phyloP scores from a whole-genome alignment of 192 early-diverging fungal species.

The Coemansia sp. region DNA sequence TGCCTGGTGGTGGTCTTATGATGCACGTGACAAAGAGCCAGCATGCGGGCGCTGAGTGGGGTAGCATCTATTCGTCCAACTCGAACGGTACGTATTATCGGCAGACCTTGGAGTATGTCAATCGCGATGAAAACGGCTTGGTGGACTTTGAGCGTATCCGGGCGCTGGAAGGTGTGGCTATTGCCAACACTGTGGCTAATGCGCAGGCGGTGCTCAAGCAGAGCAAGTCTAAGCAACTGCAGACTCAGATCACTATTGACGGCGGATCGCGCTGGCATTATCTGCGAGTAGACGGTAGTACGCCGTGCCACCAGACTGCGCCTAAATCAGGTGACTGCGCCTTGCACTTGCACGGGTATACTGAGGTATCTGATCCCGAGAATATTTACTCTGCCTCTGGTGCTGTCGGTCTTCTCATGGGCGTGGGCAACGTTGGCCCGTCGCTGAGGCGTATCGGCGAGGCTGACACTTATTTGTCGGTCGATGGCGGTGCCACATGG shows the following conservation, averaged over 20 bases:
- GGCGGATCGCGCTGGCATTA: conserved; percentile 77
- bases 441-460: conserved; percentile 66
- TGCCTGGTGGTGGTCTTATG: conserved; percentile 62
- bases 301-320: conserved; percentile 60
- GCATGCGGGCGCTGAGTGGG: conserved; percentile 66
- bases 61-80: conserved; percentile 89
- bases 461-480: conserved; percentile 83
- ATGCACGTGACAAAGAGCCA: conserved; percentile 67
- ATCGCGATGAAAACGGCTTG: conserved; percentile 71
- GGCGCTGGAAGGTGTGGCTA: conserved; percentile 80
- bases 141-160: conserved; percentile 93
- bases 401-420: conserved; percentile 88
- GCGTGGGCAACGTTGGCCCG: conserved; percentile 89
- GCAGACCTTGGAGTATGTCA: conserved; percentile 69
- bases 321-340: conserved; percentile 58
- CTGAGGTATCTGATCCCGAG: conserved; percentile 73
- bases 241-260: conserved; percentile 75
- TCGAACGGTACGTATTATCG: conserved; percentile 86
- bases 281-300: conserved; percentile 30
- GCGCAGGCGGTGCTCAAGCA: conserved; percentile 59
- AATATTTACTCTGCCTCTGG: conserved; percentile 80
- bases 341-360: conserved; percentile 87
- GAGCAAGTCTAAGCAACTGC: conserved; percentile 62
- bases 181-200: conserved; percentile 83
- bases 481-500: conserved; percentile 90